Conservation (phyloP, 345 rosid genomes). For the Brassica cretica region DNA sequence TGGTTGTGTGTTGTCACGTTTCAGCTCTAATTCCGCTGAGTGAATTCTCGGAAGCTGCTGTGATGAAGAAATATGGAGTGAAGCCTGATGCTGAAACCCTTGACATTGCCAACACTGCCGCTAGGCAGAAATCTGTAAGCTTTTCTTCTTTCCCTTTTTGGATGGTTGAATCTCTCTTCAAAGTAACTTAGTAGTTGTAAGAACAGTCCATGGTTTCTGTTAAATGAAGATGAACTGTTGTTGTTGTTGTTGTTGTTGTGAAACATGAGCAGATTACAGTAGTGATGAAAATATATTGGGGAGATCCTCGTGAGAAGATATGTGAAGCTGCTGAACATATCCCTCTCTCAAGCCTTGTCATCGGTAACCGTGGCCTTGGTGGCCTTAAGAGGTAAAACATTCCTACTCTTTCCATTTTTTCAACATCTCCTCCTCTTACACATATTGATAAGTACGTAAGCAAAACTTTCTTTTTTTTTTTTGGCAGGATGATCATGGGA, state of each 20-base stretch:
- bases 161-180: not conserved
- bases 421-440: not conserved
- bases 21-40: conserved; percentile 72
- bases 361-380: conserved; percentile 89
- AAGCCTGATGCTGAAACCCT: conserved; percentile 72
- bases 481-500: conserved; percentile 65
- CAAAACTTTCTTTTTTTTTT: not conserved
- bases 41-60: conserved; percentile 57
- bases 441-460: not conserved
- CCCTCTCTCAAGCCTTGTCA: conserved; percentile 70
- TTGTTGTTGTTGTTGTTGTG: not conserved
- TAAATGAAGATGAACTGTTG: not conserved
- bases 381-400: conserved; percentile 61
- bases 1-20: not conserved
- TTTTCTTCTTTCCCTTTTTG: not conserved
- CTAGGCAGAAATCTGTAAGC: conserved; percentile 56
- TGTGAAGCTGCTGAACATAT: conserved; percentile 72
- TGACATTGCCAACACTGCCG: conserved; percentile 59
- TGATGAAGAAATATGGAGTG: conserved; percentile 72
- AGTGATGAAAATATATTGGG: conserved; percentile 77
- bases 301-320: conserved; percentile 83
- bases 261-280: conserved; percentile 42
- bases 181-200: not conserved
- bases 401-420: not conserved
- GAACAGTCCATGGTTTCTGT: not conserved